Base-by-base conservation (phyloP, 1,284 basidiomycete species). In the Porogramme epimiltina region DNA sequence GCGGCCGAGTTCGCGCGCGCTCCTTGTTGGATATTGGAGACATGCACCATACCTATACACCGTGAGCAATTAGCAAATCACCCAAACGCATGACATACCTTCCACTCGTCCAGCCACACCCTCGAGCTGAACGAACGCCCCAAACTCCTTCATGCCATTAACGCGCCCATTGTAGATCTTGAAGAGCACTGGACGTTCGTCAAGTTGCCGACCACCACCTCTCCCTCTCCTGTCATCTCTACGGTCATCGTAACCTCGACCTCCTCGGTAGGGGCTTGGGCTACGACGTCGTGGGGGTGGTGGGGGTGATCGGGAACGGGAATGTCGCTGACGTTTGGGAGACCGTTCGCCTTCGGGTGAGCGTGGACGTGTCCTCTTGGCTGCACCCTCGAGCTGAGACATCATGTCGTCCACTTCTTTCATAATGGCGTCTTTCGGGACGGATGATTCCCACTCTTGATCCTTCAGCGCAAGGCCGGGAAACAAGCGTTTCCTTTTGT, bases 161-260 rank as follows among this genome's bases (percentile, higher is more conserved):
- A 99, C 88, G 51, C 84, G 87, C 6, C 95, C 96, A 53, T 84
- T 79, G 73, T 99, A 99, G 42, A 98, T 94, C 77, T 98, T 98
- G 84, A 89, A 98, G 36, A 98, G 68, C 2, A 98, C 76, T 0
- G 97, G 95, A 46, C 78, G 78, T 37, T 96, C 92, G 67, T 99
- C 94, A 40, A 89, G 45, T 9, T 70, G 65, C 38, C 80, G 71
- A 2, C 75, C 72, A 39, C 75, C 57, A 15, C 49, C 45, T 36
- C 62, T 66, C 58, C 73, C 71, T 71, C 75, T 67, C 48, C 75
- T 70, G 38, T 78, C 73, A 54, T 76, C 73, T 55, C 73, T 71
- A 58, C 74, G 69, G 44, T 77, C 71, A 34, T 68, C 71, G 55
- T 78, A 72, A 2, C 74, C 73, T 52, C 82, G 71, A 31, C 75